phyloP scores from a whole-genome alignment of 306 rosid species.

The Rosa chinensis region DNA sequence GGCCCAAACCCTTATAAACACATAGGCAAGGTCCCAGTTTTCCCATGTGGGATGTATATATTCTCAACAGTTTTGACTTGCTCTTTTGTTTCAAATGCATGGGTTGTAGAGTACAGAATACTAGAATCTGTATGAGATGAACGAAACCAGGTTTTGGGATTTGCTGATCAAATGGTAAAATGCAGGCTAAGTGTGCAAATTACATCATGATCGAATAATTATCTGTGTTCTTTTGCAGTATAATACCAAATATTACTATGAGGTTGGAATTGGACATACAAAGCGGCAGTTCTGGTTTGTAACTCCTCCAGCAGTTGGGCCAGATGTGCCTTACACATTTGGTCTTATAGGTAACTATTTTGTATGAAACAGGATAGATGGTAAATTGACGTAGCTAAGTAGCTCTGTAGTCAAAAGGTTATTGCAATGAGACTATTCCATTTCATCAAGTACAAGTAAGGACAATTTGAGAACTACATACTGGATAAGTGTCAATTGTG shows the following conservation, averaged over 20 bases:
- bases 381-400: neutral
- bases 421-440: neutral
- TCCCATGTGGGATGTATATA: no score
- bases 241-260: conserved; percentile 66
- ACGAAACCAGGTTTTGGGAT: neutral
- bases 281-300: conserved; percentile 57
- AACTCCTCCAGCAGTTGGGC: conserved; percentile 73
- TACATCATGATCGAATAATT: neutral
- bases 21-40: no score
- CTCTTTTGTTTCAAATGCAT: neutral
- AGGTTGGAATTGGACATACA: conserved; percentile 58
- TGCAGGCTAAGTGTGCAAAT: neutral
- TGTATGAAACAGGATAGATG: neutral
- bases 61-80: no score
- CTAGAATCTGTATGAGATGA: neutral
- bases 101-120: neutral
- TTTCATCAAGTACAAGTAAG: neutral
- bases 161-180: neutral
- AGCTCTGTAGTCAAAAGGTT: neutral
- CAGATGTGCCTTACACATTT: conserved; percentile 74
- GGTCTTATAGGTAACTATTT: conserved; percentile 70
- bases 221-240: conserved; percentile 37
- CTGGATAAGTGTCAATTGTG: no score
- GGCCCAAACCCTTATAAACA: no score
- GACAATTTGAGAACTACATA: neutral